A percentile compares a stretch with the other conserved stretches of the same genome.
phyloP scores from a whole-genome alignment of 148 eudicot species.

The Tetragonia tetragonoides region DNA sequence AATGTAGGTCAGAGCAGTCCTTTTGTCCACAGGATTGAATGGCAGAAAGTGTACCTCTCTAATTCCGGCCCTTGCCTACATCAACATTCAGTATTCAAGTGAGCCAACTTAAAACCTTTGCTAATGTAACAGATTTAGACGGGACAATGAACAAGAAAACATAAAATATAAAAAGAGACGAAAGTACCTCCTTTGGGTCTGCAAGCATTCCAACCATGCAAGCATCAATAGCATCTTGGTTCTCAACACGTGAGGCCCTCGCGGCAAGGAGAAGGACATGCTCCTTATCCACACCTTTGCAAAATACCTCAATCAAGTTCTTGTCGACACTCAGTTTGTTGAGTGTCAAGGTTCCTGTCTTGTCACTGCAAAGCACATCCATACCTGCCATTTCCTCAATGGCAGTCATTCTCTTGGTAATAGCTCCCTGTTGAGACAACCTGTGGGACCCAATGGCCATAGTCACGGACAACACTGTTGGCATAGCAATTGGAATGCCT shows the following conservation, averaged over 20 bases:
- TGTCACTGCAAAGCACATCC: conserved; percentile 98
- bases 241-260: conserved; percentile 86
- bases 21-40: conserved; percentile 80
- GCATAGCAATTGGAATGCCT: conserved; percentile 99
- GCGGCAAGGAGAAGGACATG: conserved; percentile 80
- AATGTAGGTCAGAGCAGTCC: conserved; percentile 79
- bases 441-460: conserved; percentile 99
- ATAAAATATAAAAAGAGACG: neutral
- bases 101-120: neutral
- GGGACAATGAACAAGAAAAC: neutral
- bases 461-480: conserved; percentile 90
- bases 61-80: conserved; percentile 74
- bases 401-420: conserved; percentile 98
- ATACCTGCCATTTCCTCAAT: conserved; percentile 99
- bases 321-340: conserved; percentile 87
- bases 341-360: conserved; percentile 94
- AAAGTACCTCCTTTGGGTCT: conserved; percentile 88
- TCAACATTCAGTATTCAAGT: neutral
- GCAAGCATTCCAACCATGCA: conserved; percentile 93
- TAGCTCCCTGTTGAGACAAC: conserved; percentile 92
- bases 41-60: conserved; percentile 80
- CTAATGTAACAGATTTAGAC: neutral
- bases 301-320: conserved; percentile 80
- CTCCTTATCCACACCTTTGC: conserved; percentile 84
- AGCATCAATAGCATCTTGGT: conserved; percentile 97